Evolutionary conservation across 2,329 filamentous ascomycete species (phyloP).

Genomic region (Pseudogymnoascus verrucosus): DNA sequence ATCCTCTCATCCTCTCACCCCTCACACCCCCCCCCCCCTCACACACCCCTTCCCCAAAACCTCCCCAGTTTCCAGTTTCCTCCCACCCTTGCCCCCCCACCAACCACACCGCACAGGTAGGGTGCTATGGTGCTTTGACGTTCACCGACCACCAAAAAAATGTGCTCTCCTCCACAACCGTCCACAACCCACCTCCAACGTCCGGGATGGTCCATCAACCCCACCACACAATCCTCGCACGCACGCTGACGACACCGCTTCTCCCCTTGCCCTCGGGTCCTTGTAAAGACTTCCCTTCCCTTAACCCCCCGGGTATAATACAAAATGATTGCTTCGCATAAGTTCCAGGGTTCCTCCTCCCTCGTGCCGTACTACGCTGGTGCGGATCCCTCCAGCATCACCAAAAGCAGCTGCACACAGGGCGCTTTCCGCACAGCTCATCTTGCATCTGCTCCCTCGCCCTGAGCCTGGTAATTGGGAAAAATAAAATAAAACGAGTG

Average conservation of each 20-base stretch:
- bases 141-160: slow-evolving; percentile 5
- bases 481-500: neutral
- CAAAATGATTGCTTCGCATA: neutral
- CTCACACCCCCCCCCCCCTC: too few relatives aligned
- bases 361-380: neutral
- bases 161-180: neutral
- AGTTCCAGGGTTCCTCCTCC: neutral
- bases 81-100: neutral
- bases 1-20: neutral
- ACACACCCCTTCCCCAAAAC: slow-evolving; percentile 2
- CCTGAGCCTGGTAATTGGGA: neutral
- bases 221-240: slow-evolving; percentile 7
- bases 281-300: neutral
- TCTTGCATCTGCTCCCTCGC: neutral
- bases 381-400: neutral
- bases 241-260: slow-evolving; percentile 7
- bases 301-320: slow-evolving; percentile 1
- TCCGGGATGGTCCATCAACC: slow-evolving; percentile 1
- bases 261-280: neutral
- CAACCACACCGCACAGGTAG: neutral
- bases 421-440: neutral
- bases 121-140: neutral
- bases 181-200: neutral
- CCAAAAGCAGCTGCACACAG: neutral
- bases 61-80: neutral